Conservation (phyloP, 768 basidiomycete genomes). For the Xerocomellus dryophilus region DNA sequence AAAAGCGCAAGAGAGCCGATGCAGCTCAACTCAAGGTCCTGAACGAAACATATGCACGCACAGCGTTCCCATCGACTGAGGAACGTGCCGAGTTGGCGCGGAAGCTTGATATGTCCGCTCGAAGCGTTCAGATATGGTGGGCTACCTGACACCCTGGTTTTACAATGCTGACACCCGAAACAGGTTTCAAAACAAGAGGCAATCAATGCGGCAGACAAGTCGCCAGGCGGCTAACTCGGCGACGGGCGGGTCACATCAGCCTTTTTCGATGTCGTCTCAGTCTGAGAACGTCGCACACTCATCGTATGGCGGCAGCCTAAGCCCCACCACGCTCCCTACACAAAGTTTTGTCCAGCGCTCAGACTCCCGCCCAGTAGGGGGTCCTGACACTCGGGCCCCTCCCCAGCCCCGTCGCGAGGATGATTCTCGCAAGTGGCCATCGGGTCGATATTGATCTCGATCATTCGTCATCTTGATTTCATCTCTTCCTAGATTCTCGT, state of each 20-base stretch:
- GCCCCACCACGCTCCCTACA: constrained; percentile 29
- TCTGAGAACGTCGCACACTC: constrained; percentile 31
- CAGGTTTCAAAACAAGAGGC: constrained; percentile 88
- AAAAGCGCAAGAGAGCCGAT: constrained; percentile 84
- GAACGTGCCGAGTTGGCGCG: constrained; percentile 77
- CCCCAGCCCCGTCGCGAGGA: constrained; percentile 43
- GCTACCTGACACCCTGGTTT: constrained; percentile 19
- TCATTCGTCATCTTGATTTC: constrained; percentile 33
- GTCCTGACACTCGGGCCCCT: constrained; percentile 27
- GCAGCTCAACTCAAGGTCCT: constrained; percentile 75
- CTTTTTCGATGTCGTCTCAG: constrained; percentile 45
- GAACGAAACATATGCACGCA: constrained; percentile 76
- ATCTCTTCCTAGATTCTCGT: constrained; percentile 35
- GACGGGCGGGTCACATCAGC: constrained; percentile 44
- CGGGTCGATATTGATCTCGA: constrained; percentile 44
- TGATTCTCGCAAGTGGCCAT: constrained; percentile 51
- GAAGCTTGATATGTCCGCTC: constrained; percentile 75
- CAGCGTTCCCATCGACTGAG: constrained; percentile 85
- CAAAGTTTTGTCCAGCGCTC: constrained; percentile 40
- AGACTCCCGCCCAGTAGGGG: constrained; percentile 38
- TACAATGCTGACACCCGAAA: constrained; percentile 20
- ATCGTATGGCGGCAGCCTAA: constrained; percentile 36
- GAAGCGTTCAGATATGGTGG: constrained; percentile 87
- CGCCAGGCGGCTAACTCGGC: constrained; percentile 54
- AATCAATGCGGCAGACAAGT: constrained; percentile 76